Percentiles rank a stretch among this genome's conserved stretches.
Conservation (phyloP, 2,329 filamentous ascomycete genomes). For the Aspergillus terreus region DNA sequence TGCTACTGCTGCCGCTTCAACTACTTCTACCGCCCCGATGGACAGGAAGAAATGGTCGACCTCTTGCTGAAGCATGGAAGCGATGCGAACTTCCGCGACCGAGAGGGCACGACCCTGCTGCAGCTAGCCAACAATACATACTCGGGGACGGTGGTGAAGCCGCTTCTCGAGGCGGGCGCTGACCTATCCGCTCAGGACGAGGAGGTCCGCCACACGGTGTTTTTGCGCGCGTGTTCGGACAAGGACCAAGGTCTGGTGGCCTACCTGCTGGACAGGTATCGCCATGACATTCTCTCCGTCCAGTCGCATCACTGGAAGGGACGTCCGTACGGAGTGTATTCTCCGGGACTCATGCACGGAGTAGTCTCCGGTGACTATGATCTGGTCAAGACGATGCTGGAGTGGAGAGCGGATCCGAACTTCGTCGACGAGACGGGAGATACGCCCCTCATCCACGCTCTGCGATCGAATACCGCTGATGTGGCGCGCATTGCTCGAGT, state of each 20-base stretch:
- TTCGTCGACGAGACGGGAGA: neutral
- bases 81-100: neutral
- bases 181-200: neutral
- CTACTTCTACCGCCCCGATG: neutral
- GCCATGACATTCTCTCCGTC: neutral
- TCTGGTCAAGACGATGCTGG: neutral
- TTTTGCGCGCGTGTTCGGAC: neutral
- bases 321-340: neutral
- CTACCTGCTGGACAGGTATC: neutral
- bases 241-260: neutral
- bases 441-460: neutral
- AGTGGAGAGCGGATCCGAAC: neutral
- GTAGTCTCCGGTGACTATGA: neutral
- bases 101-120: neutral
- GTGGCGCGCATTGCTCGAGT: neutral
- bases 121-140: neutral
- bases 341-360: neutral
- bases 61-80: neutral
- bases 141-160: neutral
- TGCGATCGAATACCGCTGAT: neutral
- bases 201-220: neutral
- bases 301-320: neutral
- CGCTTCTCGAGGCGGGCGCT: neutral
- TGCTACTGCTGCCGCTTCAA: too few species aligned
- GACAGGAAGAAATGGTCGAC: neutral